Percentiles rank a stretch among this genome's conserved stretches.
Evolutionary conservation across 2,329 filamentous ascomycete species (phyloP).

Genomic region (Huntiella abstrusa): DNA sequence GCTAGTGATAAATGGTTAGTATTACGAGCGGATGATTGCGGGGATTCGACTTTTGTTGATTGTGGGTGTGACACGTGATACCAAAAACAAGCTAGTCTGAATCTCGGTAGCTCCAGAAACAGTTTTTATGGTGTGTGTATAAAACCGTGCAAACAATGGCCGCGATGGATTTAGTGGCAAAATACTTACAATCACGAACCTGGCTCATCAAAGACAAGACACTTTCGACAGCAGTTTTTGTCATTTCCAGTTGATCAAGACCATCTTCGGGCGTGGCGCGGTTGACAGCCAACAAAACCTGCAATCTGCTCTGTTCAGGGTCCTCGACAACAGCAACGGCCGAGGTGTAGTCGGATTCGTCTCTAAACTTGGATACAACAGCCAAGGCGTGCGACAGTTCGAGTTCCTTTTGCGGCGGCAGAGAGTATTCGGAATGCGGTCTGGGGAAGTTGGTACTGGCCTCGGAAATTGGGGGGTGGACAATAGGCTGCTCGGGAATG

Average conservation of each 20-base stretch:
- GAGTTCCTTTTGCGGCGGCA: constrained; percentile 9
- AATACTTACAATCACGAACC: constrained; percentile 9
- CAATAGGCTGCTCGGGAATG: constrained; percentile 9
- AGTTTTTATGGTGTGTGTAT: background rate
- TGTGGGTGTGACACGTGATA: background rate
- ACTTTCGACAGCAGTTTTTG: constrained; percentile 4
- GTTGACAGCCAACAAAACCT: constrained; percentile 9
- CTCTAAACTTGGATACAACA: constrained; percentile 9
- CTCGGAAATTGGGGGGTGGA: constrained; percentile 7
- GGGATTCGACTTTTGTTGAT: no score
- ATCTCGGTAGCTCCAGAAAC: no score
- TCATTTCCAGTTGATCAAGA: constrained; percentile 2
- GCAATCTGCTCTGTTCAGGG: constrained; percentile 1
- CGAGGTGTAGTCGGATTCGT: constrained; percentile 10
- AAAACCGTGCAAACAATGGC: background rate
- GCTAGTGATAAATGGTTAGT: background rate
- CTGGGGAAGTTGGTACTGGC: background rate
- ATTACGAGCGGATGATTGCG: no score
- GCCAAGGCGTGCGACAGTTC: constrained; percentile 10
- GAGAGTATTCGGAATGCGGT: background rate
- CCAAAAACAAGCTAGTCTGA: background rate
- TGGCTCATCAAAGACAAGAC: constrained; percentile 7
- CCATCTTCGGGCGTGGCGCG: constrained; percentile 9
- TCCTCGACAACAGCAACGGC: constrained; percentile 9
- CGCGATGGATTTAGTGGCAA: background rate